phyloP scores from a whole-genome alignment of 345 rosid species.

The Eucalyptus sp. region DNA sequence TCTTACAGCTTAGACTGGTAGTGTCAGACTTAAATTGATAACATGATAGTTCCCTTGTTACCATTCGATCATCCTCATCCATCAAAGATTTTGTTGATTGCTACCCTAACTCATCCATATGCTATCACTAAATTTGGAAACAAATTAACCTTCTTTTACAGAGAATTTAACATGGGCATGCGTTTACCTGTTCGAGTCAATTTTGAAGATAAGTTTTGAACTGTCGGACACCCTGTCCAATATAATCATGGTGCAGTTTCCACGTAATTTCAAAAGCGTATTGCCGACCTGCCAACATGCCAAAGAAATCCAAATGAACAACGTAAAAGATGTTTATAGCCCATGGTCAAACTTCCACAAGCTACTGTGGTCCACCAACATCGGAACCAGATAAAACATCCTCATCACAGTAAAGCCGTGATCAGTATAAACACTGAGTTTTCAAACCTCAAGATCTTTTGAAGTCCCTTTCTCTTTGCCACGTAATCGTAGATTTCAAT shows the following conservation, averaged over 20 bases:
- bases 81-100: not conserved
- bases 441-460: not conserved
- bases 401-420: not conserved
- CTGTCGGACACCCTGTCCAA: conserved; percentile 71
- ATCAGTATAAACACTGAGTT: not conserved
- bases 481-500: fast-evolving
- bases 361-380: not conserved
- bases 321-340: not conserved
- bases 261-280: conserved; percentile 77
- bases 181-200: conserved; percentile 58
- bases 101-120: not conserved
- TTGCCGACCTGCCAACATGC: conserved; percentile 49
- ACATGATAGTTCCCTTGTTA: not conserved
- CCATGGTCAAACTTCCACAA: not conserved
- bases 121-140: not conserved
- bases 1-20: not conserved
- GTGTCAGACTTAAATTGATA: not conserved
- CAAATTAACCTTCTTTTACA: not conserved
- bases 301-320: not conserved
- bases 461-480: not conserved
- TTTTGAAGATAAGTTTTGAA: conserved; percentile 80
- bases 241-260: conserved; percentile 48
- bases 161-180: not conserved
- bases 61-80: not conserved
- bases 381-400: not conserved